Evolutionary conservation across 1,139 yeast species (phyloP).

Genomic region (Saccharomycopsis hybrid): DNA sequence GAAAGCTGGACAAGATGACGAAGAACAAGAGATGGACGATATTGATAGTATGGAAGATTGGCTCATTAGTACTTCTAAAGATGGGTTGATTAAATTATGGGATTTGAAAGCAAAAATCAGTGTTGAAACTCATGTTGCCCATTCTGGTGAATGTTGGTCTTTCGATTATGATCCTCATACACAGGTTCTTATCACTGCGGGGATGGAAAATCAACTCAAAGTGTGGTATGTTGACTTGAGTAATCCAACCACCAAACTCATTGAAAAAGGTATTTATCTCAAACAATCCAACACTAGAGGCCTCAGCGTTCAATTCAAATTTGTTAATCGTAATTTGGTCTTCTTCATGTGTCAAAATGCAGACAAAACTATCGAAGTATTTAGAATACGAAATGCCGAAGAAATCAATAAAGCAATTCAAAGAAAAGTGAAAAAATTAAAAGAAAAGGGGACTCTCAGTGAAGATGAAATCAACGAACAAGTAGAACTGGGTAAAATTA

Average conservation of each 20-base stretch:
- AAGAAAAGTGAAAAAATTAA: conserved; percentile 72
- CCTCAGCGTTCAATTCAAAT: conserved; percentile 49
- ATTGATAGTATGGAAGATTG: conserved; percentile 57
- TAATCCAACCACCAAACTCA: conserved; percentile 33
- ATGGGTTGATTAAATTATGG: conserved; percentile 90
- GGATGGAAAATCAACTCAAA: conserved; percentile 76
- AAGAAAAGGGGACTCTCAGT: conserved; percentile 54
- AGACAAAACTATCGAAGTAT: conserved; percentile 77
- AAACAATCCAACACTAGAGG: conserved; percentile 80
- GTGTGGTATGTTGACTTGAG: conserved; percentile 65
- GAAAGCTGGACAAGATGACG: conserved; percentile 22
- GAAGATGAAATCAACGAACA: conserved; percentile 56
- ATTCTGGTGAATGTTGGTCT: conserved; percentile 90
- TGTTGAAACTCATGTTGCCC: conserved; percentile 91
- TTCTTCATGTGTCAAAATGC: conserved; percentile 68
- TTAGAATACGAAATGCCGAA: conserved; percentile 67
- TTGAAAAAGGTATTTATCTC: conserved; percentile 60
- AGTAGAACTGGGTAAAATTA: conserved; percentile 48
- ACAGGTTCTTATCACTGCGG: conserved; percentile 57
- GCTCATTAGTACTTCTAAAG: conserved; percentile 74
- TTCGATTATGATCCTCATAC: conserved; percentile 40
- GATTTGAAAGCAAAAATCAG: conserved; percentile 85
- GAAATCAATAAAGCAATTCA: conserved; percentile 76
- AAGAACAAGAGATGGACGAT: conserved; percentile 30
- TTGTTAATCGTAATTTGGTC: conserved; percentile 34